Conservation (phyloP, 2,329 filamentous ascomycete genomes). For the Fusarium sarcochroum region DNA sequence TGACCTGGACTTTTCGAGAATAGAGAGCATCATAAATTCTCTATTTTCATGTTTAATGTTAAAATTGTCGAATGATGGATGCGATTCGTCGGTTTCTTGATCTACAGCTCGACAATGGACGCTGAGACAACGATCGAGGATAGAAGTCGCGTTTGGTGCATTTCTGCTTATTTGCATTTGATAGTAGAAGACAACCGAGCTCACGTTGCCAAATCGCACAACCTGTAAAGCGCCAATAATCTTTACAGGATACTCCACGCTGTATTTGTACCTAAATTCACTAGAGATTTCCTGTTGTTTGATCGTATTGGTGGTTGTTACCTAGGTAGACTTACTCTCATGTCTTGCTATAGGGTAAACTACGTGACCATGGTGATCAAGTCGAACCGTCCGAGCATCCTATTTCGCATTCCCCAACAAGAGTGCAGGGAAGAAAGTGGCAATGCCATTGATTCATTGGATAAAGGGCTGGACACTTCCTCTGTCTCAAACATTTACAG, state of each 20-base stretch:
- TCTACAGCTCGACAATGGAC: neutral
- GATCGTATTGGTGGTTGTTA: neutral
- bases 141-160: conserved; percentile 53
- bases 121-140: neutral
- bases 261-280: no score
- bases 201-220: neutral
- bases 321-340: neutral
- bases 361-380: neutral
- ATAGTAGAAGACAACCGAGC: neutral
- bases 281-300: neutral
- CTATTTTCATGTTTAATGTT: neutral
- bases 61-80: neutral
- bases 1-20: conserved; percentile 16
- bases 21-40: conserved; percentile 38
- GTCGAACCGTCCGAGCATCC: neutral
- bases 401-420: no score
- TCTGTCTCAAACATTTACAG: neutral
- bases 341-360: neutral
- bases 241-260: no score
- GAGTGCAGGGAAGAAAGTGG: neutral
- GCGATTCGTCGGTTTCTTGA: neutral
- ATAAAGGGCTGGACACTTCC: neutral
- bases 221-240: neutral
- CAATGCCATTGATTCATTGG: neutral
- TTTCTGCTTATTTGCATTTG: conserved; percentile 53